Percentiles rank a stretch among this genome's conserved stretches.
Conservation (phyloP, 768 basidiomycete species). For the Panus rudis region DNA sequence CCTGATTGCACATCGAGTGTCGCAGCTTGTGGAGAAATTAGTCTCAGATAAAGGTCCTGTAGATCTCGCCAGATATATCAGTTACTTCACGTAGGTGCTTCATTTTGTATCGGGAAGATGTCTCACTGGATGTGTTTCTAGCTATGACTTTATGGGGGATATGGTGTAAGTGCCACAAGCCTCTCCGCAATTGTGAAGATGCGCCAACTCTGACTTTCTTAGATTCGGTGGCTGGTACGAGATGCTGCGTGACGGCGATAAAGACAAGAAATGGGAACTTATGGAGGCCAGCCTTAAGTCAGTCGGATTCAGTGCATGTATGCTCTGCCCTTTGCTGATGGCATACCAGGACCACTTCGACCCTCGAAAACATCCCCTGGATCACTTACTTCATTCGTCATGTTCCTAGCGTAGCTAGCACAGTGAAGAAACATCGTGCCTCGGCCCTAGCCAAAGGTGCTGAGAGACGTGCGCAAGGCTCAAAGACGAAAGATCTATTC, state of each 20-base stretch:
- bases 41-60: conserved; percentile 11
- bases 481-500: conserved; percentile 27
- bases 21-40: conserved; percentile 19
- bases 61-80: conserved; percentile 30
- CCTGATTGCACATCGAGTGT: conserved; percentile 15
- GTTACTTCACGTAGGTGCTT: conserved; percentile 31
- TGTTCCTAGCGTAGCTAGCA: too few relatives aligned
- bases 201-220: background rate
- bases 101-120: background rate
- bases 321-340: background rate
- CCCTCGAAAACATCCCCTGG: conserved; percentile 11
- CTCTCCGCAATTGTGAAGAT: background rate
- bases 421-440: too few relatives aligned
- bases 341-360: too few relatives aligned
- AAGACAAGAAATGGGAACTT: conserved; percentile 35
- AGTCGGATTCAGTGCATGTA: background rate
- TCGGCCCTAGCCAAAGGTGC: too few relatives aligned
- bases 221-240: conserved; percentile 33
- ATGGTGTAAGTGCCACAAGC: conserved; percentile 19
- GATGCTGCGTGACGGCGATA: conserved; percentile 34
- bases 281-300: too few relatives aligned
- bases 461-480: too few relatives aligned
- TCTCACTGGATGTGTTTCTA: conserved; percentile 8
- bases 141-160: conserved; percentile 27
- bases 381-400: conserved; percentile 4